Evolutionary conservation across 306 rosid species (phyloP).

Genomic region (Glycine latifolia): DNA sequence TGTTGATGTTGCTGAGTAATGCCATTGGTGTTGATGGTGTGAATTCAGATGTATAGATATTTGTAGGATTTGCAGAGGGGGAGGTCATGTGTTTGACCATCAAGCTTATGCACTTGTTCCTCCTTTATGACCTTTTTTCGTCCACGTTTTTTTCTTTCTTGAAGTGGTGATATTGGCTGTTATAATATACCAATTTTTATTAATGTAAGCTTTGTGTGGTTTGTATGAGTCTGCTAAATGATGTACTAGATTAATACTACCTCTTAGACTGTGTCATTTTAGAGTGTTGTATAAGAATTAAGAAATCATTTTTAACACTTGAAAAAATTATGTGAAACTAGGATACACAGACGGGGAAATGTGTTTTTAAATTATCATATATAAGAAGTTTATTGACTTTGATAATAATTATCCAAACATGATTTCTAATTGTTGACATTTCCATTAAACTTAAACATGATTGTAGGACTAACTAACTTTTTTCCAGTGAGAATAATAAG

Average conservation of each 20-base stretch:
- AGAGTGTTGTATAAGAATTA: too few species aligned
- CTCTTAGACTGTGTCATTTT: too few species aligned
- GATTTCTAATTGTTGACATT: too few species aligned
- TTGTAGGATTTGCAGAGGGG: constrained; percentile 49
- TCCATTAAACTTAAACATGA: background rate
- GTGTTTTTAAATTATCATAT: too few species aligned
- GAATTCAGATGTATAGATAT: constrained; percentile 61
- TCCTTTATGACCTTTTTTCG: background rate
- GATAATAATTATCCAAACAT: too few species aligned
- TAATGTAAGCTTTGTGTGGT: constrained; percentile 50
- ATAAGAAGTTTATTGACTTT: too few species aligned
- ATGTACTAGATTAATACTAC: too few species aligned
- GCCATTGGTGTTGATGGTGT: constrained; percentile 39
- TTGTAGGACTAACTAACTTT: background rate
- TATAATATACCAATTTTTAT: constrained; percentile 30
- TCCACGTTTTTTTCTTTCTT: constrained; percentile 14
- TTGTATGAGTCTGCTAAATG: constrained; percentile 28
- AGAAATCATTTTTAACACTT: too few species aligned
- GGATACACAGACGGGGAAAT: too few species aligned
- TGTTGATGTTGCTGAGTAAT: constrained; percentile 19
- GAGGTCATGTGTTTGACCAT: constrained; percentile 44
- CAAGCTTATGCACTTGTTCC: constrained; percentile 14
- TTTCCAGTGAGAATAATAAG: too few species aligned
- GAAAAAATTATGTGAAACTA: too few species aligned
- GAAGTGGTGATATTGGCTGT: constrained; percentile 51